Base-by-base conservation (phyloP, 305 asterid genomes). In the Plantago coronopus region DNA sequence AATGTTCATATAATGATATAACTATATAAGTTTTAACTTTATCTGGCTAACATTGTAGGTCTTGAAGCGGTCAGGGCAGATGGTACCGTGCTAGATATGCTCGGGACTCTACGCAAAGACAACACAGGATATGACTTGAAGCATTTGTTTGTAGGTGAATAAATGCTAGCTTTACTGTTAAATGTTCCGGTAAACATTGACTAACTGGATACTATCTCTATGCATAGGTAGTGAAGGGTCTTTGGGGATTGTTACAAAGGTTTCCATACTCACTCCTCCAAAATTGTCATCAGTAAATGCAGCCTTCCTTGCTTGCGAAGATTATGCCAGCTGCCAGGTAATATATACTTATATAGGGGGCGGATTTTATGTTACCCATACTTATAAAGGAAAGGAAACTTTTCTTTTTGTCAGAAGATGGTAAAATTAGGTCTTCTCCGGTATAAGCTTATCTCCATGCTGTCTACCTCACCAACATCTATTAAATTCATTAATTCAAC, bases 61-160 rank as follows among this genome's bases (percentile, higher is more conserved):
- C 86, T 93, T 74, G 99, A 93, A 83, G 96, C 84, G 72, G 96
- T 89, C 76, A 78, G 87, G 74, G 91, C 99, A 64, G 81, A 85
- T 82, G 99, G 99, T 63, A 85, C 91, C 49, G 95, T 93, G 74
- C 86, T 93, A 71, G 96, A 93, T 72, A 85, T 93, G 95, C 97
- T 93, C 62, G 91, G 97, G 57, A 87, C 94, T 57, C 74, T 93
- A 68, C 85, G 99, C 65, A 93, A 93, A 76, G 99, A 93, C 79
- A 93, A 89, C 73, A 93, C 99, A 18, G 99, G 99, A 70, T 93
- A 93, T 62, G 99, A 93, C 83, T 76, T 93, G 78, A 93, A 93
- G 80, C 99, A 93, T 80, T 82, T 93, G 81, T 93, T 93, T 73
- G 89, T 93, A 59, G 99, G 99, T 87, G 72, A 78, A 65, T 31